A percentile compares a stretch with the other conserved stretches of the same genome.
These are phyloP conservation scores for Tricladium varicosporioides DNA, from an alignment of 2,329 filamentous ascomycete species.

Conservation along the genomic window DNA sequence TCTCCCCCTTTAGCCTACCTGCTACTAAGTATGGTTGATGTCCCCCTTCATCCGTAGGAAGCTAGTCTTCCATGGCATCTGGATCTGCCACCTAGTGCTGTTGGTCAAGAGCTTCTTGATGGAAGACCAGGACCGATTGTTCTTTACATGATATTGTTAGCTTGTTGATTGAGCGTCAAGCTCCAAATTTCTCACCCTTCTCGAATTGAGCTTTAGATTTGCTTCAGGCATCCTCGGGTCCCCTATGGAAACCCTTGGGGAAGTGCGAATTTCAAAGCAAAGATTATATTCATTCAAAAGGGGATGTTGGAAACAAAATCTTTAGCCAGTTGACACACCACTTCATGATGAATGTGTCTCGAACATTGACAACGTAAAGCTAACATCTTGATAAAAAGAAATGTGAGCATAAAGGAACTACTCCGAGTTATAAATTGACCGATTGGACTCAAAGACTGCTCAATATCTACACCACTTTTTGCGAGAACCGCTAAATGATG, in stretches of 20 bases:
- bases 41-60: conserved; percentile 67
- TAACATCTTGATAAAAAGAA: neutral
- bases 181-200: conserved; percentile 26
- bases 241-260: neutral
- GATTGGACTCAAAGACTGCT: no score
- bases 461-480: no score
- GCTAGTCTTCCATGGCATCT: conserved; percentile 59
- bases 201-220: conserved; percentile 31
- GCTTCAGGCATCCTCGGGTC: no score
- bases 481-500: no score
- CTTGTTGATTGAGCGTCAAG: neutral
- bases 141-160: conserved; percentile 34
- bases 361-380: conserved; percentile 1
- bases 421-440: no score
- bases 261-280: neutral
- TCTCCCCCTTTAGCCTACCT: conserved; percentile 72
- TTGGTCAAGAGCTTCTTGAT: conserved; percentile 54
- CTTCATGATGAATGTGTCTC: conserved; percentile 17
- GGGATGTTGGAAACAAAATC: conserved; percentile 22
- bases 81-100: conserved; percentile 49
- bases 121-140: conserved; percentile 48
- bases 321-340: conserved; percentile 28
- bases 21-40: conserved; percentile 71
- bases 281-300: neutral
- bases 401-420: no score